Conservation (phyloP, 495 filamentous ascomycete genomes). For the Trichoderma asperelloides region DNA sequence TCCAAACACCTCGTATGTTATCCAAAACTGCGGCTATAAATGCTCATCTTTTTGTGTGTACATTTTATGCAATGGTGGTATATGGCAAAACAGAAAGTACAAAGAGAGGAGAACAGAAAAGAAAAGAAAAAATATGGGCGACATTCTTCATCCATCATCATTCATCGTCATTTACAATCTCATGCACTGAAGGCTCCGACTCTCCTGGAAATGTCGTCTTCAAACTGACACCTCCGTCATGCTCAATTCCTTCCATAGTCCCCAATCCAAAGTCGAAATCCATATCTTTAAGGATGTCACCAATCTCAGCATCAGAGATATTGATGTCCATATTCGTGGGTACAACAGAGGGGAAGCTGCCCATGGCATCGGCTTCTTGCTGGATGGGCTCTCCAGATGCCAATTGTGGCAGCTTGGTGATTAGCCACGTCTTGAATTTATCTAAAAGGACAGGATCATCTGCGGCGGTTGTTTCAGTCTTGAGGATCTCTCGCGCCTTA, state of each 20-base stretch:
- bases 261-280: conserved; percentile 24
- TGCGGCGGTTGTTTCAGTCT: conserved; percentile 31
- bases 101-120: too few species aligned
- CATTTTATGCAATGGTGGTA: background rate
- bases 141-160: background rate
- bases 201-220: background rate
- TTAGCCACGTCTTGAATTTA: conserved; percentile 37
- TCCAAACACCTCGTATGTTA: background rate
- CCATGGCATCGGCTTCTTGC: conserved; percentile 9
- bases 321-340: conserved; percentile 22
- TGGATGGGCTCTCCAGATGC: conserved; percentile 9
- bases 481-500: conserved; percentile 35
- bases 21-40: background rate
- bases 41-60: background rate
- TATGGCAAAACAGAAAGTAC: background rate
- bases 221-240: conserved; percentile 10
- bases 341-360: conserved; percentile 7
- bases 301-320: conserved; percentile 29
- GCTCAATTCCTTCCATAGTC: background rate
- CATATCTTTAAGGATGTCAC: conserved; percentile 30
- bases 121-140: background rate
- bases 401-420: conserved; percentile 13
- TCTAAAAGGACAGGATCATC: conserved; percentile 39
- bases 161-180: too few species aligned
- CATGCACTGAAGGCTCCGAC: background rate